phyloP scores from a whole-genome alignment of 2,329 filamentous ascomycete genomes.

The Hypoxylon sp. region DNA sequence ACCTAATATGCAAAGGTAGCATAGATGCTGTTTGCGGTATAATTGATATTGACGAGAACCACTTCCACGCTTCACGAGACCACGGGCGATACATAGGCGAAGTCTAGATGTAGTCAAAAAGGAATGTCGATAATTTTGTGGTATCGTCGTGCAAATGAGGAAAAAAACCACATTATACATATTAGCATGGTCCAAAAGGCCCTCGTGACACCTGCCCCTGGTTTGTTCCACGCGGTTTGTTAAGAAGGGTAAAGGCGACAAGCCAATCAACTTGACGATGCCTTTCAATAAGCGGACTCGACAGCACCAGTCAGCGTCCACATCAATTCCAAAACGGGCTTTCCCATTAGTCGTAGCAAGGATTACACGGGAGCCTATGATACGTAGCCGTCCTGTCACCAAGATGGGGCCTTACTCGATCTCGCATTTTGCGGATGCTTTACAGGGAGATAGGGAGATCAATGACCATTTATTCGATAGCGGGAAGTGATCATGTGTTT shows the following conservation, averaged over 20 bases:
- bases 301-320: constrained; percentile 45
- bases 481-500: constrained; percentile 44
- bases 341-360: constrained; percentile 39
- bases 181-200: constrained; percentile 43
- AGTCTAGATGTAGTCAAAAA: constrained; percentile 20
- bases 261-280: constrained; percentile 46
- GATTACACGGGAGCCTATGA: constrained; percentile 44
- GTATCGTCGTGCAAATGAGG: constrained; percentile 40
- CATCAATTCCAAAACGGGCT: constrained; percentile 43
- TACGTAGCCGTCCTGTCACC: constrained; percentile 39
- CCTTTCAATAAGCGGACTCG: constrained; percentile 37
- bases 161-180: constrained; percentile 29
- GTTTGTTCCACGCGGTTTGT: constrained; percentile 42
- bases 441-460: constrained; percentile 45
- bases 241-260: constrained; percentile 37
- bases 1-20: constrained; percentile 24
- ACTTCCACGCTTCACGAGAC: constrained; percentile 21
- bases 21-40: constrained; percentile 15
- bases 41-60: constrained; percentile 10
- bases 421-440: constrained; percentile 45
- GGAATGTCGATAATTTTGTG: constrained; percentile 44
- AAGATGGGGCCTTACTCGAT: constrained; percentile 43
- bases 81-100: constrained; percentile 23
- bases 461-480: constrained; percentile 40
- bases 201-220: constrained; percentile 51